Evolutionary conservation across 495 filamentous ascomycete species (phyloP), one percentile per base, ranked within the genome.

Genomic region (Penicilliopsis zonata): DNA sequence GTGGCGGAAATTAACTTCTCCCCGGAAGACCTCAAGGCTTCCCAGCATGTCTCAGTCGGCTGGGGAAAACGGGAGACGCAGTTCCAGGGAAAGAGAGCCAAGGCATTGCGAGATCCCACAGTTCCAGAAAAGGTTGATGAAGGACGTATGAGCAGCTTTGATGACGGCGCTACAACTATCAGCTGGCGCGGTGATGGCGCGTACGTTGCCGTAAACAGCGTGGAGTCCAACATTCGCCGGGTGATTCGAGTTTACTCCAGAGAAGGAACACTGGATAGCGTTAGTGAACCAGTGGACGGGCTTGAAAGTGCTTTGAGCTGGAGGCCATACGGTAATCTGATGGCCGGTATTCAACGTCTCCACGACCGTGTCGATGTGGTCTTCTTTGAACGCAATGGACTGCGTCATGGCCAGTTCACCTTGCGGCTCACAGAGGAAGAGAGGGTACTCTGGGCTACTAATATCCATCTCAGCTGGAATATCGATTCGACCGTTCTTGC

Each of bases 41-140:
- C 90, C 1, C 85, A 82, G 51, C 90, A 98, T 70, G 90, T 98
- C 26, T 94, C 86, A 13, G 90, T 98, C 14, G 90, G 90, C 32
- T 98, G 90, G 90, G 90, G 90, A 38, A 96, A 96, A 63, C 78
- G 80, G 49, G 90, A 98, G 55, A 98, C 90, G 4, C 90, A 98
- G 57, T 98, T 98, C 47, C 81, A 94, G 48, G 90, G 90, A 30
- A 86, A 83, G 49, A 76, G 86, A 46, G 90, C 87, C 21, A 90
- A 86, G 50, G 82, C 82, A 18, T 67, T 96, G 22, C 69, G 81
- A 34, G 90, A 98, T 51, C 90, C 90, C 10, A 98, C 90, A 13
- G 78, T 98, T 33, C 90, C 90, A 0, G 88, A 95, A 53, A 85
- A 80, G 51, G 73, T 94, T 13, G 90, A 95, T 38, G 78, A 84